Evolutionary conservation across 192 early-diverging fungal species (phyloP), one percentile per base, ranked within the genome.

Genomic region (Rhizophagus prolifer): DNA sequence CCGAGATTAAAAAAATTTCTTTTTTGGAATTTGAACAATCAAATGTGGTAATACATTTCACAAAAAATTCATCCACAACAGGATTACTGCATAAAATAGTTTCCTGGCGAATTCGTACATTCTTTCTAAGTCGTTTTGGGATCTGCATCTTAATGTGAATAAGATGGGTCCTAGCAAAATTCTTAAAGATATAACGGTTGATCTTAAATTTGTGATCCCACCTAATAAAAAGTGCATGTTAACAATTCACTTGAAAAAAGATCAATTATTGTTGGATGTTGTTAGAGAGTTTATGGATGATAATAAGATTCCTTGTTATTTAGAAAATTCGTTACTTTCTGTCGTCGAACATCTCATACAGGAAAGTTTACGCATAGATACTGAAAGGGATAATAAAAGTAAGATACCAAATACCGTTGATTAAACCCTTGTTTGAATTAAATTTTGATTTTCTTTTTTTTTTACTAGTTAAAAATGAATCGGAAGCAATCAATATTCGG

Each of bases 301-400:
- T 63, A 74, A 88, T 26, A 69, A 80, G 61, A 76, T 86, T 3
- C 85, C 85, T 26, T 72, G 82, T 61, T 86, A 88, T 67, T 74
- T 88, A 12, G 82, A 83, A 64, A 72, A 79, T 26, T 84, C 85
- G 14, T 71, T 88, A 19, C 75, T 86, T 34, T 85, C 87, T 12
- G 82, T 80, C 16, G 78, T 85, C 0, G 54, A 84, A 58, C 70
- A 54, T n/a, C 47, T 82, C 10, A 81, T 86, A 66, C 74, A 81
- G 6, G 74, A 81, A 19, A 79, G 79, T n/a, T 81, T 79, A 26
- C 79, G 79, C 23, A 41, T 34, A n/a, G 44, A 63, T 5, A 58
- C 80, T 59, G 75, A 79, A 62, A 58, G 67, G 16, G 62, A 77
- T 7, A 78, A 44, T 36, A 77, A 71, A 65, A 66, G 59, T 31